These are phyloP conservation scores for Cladophialophora immunda DNA, from an alignment of 2,329 filamentous ascomycete genomes.

Conservation along the genomic window DNA sequence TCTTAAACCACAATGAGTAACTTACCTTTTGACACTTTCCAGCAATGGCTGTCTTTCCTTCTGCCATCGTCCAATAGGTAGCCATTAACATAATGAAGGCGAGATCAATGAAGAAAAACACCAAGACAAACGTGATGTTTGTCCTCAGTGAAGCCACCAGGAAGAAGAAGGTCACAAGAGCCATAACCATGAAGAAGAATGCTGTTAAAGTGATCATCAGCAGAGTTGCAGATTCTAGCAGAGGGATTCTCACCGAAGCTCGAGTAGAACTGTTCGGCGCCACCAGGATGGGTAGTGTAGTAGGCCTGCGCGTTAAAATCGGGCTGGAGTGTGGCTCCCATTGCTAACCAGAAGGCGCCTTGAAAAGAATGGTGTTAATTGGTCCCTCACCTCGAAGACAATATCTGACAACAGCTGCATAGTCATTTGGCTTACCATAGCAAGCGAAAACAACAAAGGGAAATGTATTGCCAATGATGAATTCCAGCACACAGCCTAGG, in stretches of 20 bases:
- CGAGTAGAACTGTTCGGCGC: constrained; percentile 46
- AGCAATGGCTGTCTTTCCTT: constrained; percentile 35
- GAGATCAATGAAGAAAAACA: constrained; percentile 69
- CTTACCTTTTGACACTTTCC: constrained; percentile 25
- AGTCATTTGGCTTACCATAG: constrained; percentile 40
- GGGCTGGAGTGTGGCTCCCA: constrained; percentile 62
- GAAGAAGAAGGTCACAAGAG: constrained; percentile 69
- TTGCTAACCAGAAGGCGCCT: constrained; percentile 61
- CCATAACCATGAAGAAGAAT: constrained; percentile 73
- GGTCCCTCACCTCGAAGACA: background rate
- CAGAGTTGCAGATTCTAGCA: constrained; percentile 2
- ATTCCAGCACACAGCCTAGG: constrained; percentile 35
- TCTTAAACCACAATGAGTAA: background rate
- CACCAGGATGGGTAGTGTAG: constrained; percentile 12
- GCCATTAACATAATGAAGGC: constrained; percentile 27
- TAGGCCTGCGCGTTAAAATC: constrained; percentile 59
- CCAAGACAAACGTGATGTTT: constrained; percentile 73
- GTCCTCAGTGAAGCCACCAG: constrained; percentile 74
- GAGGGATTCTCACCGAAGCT: constrained; percentile 28
- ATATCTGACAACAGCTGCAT: constrained; percentile 60
- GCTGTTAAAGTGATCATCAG: constrained; percentile 44
- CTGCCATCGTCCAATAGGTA: constrained; percentile 60
- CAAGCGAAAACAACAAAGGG: constrained; percentile 63
- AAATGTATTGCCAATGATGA: constrained; percentile 57
- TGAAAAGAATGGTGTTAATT: background rate